Percentiles rank a stretch among this genome's conserved stretches.
Conservation (phyloP, 2,329 filamentous ascomycete genomes). For the Microsporum canis region DNA sequence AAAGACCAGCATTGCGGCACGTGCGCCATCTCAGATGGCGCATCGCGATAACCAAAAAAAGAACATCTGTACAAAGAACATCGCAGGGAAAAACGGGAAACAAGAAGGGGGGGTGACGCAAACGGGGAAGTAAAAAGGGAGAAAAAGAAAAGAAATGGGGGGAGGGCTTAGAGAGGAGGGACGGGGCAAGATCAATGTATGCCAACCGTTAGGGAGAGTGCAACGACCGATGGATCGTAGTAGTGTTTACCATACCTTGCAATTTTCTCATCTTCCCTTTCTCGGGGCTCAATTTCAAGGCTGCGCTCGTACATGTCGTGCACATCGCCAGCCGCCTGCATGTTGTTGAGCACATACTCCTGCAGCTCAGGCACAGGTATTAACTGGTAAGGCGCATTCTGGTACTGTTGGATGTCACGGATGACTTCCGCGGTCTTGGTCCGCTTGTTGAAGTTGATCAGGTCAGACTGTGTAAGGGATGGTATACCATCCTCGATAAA, state of each 20-base stretch:
- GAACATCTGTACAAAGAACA: neutral
- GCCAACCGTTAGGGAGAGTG: constrained; percentile 10
- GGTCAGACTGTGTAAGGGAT: constrained; percentile 85
- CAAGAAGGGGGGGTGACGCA: neutral
- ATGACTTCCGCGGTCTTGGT: constrained; percentile 98
- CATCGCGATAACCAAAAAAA: neutral
- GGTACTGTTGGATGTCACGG: constrained; percentile 95
- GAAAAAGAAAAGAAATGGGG: neutral
- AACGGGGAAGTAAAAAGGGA: neutral
- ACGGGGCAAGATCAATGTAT: constrained; percentile 8
- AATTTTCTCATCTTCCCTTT: constrained; percentile 98
- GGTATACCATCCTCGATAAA: constrained; percentile 99
- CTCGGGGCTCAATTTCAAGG: constrained; percentile 80
- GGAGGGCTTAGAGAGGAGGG: neutral
- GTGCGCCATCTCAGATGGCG: neutral
- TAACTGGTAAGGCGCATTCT: constrained; percentile 90
- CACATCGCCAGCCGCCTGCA: constrained; percentile 89
- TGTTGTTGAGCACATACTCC: constrained; percentile 92
- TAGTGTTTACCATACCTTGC: constrained; percentile 55
- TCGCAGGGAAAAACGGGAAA: neutral
- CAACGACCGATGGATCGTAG: constrained; percentile 15
- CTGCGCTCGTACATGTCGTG: constrained; percentile 99
- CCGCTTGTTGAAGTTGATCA: constrained; percentile 98
- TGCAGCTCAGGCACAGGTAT: constrained; percentile 84
- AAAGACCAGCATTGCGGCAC: neutral